These are phyloP conservation scores for Trichoderma simmonsii DNA, from an alignment of 2,329 filamentous ascomycete genomes.

Conservation along the genomic window DNA sequence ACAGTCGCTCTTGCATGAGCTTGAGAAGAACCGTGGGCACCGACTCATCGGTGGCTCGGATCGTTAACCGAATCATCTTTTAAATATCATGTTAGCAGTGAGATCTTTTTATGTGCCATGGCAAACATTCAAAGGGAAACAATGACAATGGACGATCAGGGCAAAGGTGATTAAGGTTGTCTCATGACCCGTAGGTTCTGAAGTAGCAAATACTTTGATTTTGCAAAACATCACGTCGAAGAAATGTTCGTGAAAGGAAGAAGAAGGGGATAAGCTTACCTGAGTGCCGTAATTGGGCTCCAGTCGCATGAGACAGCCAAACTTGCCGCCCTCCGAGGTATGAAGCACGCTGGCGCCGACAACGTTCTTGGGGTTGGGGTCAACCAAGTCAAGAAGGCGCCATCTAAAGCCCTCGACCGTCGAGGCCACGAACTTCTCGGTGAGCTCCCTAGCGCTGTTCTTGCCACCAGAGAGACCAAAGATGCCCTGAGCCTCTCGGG, in stretches of 20 bases:
- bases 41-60: constrained; percentile 87
- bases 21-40: constrained; percentile 79
- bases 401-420: constrained; percentile 84
- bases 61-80: constrained; percentile 92
- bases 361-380: constrained; percentile 90
- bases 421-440: constrained; percentile 65
- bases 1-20: constrained; percentile 80
- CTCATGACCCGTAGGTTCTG: constrained; percentile 18
- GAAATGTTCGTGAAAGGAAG: not conserved
- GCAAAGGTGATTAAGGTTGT: constrained; percentile 14
- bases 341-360: constrained; percentile 87
- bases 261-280: constrained; percentile 54
- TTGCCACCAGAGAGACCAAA: constrained; percentile 61
- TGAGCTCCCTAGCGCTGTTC: constrained; percentile 59
- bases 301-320: constrained; percentile 86
- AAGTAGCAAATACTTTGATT: constrained; percentile 19
- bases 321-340: constrained; percentile 81
- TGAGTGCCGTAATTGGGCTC: constrained; percentile 92
- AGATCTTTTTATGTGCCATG: not conserved
- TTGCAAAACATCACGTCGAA: constrained; percentile 15
- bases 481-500: constrained; percentile 83
- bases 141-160: not conserved
- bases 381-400: constrained; percentile 80
- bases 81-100: constrained; percentile 3
- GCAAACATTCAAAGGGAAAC: not conserved